Percentiles rank a stretch among this genome's conserved stretches.
These are phyloP conservation scores for Trichophyton mentagrophytes DNA, from an alignment of 2,329 filamentous ascomycete genomes.

Conservation along the genomic window DNA sequence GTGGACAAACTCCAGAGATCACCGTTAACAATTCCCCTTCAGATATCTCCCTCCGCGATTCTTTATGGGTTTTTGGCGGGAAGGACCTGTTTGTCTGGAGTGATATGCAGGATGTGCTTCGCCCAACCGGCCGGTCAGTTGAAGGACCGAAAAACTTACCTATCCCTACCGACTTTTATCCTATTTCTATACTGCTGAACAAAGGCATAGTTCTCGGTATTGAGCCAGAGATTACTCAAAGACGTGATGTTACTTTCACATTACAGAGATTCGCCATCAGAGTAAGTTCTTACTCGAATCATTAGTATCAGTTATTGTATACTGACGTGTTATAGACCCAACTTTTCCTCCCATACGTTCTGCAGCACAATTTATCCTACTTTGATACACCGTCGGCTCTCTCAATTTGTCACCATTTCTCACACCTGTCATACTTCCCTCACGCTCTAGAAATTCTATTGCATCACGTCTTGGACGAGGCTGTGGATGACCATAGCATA, in stretches of 20 bases:
- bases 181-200: slow-evolving; percentile 70
- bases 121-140: slow-evolving; percentile 44
- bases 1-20: slow-evolving; percentile 30
- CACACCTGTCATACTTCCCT: slow-evolving; percentile 77
- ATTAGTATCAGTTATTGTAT: background rate
- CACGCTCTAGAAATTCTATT: slow-evolving; percentile 86
- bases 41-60: slow-evolving; percentile 58
- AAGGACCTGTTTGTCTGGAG: slow-evolving; percentile 77
- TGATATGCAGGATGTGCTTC: slow-evolving; percentile 71
- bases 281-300: slow-evolving; percentile 41
- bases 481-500: slow-evolving; percentile 54
- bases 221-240: slow-evolving; percentile 84
- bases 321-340: slow-evolving; percentile 51
- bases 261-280: slow-evolving; percentile 65
- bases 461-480: slow-evolving; percentile 86
- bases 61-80: slow-evolving; percentile 90
- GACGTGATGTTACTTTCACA: slow-evolving; percentile 80
- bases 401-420: slow-evolving; percentile 70
- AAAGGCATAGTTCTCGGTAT: slow-evolving; percentile 86
- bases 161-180: slow-evolving; percentile 88
- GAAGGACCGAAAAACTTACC: slow-evolving; percentile 64
- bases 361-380: slow-evolving; percentile 64
- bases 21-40: slow-evolving; percentile 28
- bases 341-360: slow-evolving; percentile 77
- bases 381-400: slow-evolving; percentile 71